A percentile compares a stretch with the other conserved stretches of the same genome.
phyloP scores from a whole-genome alignment of 768 basidiomycete genomes.

The Boletus speciosus region DNA sequence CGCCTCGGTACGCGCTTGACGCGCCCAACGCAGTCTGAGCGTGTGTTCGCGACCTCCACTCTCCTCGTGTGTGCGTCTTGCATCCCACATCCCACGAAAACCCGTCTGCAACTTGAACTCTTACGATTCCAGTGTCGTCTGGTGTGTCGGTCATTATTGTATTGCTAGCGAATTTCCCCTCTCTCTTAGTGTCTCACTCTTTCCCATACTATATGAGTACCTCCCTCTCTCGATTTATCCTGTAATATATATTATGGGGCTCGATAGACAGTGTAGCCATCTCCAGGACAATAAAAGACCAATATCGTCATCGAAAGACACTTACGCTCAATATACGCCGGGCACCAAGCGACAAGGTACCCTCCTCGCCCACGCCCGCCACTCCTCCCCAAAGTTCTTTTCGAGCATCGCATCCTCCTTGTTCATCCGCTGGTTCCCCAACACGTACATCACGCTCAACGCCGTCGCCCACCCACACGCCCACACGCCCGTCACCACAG shows the following conservation, averaged over 20 bases:
- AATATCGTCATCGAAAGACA: not conserved
- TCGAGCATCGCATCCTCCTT: slow-evolving; percentile 31
- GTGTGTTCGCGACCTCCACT: not conserved
- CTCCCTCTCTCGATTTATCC: slow-evolving; percentile 1
- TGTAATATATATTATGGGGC: slow-evolving; percentile 21
- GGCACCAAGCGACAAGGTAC: slow-evolving; percentile 27
- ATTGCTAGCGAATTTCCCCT: slow-evolving; percentile 23
- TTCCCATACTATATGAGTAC: not conserved
- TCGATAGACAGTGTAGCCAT: slow-evolving; percentile 29
- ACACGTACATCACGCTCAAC: not conserved
- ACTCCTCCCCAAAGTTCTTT: slow-evolving; percentile 24
- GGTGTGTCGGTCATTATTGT: slow-evolving; percentile 16
- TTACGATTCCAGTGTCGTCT: not conserved
- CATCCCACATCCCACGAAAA: too few relatives aligned
- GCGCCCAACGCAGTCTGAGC: slow-evolving; percentile 15
- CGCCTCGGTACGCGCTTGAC: slow-evolving; percentile 25
- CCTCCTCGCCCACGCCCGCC: slow-evolving; percentile 21
- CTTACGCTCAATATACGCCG: slow-evolving; percentile 15
- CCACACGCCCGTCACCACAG: not conserved
- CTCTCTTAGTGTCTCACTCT: not conserved
- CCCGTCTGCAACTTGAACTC: not conserved
- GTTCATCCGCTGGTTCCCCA: slow-evolving; percentile 14
- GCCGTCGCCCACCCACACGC: not conserved
- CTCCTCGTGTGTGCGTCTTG: too few relatives aligned
- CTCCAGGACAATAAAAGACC: not conserved